Base-by-base conservation (phyloP, 1,139 yeast species). In the Kodamaea sp. region DNA sequence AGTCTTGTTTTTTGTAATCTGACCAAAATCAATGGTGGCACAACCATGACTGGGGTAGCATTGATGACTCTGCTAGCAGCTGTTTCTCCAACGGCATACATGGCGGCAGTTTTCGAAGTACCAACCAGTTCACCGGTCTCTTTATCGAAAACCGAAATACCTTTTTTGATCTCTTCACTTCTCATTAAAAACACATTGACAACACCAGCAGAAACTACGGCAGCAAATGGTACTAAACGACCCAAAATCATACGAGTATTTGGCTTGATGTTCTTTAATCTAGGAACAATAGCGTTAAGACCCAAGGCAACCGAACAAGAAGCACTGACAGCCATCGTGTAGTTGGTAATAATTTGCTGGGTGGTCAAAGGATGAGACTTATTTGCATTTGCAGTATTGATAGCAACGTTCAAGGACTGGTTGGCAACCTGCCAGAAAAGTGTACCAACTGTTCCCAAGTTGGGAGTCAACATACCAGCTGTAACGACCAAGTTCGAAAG, bases 381-480 rank as follows among this genome's bases (percentile, higher is more conserved):
- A 70, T 92, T 92, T 35, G 97, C 94, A 57, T 92, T 92, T 31
- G 97, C 94, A 32, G 94, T 88, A 64, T 92, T 92, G 49, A 92
- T 89, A 5, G 98, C 98, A 39, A 92, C 98, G 55, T 92, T 92
- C 49, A 92, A 74, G 27, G 96, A 85, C 66, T 92, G 99, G 65
- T 92, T 92, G 24, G 97, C 95, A 58, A 92, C 80, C 65, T 92
- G 98, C 98, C 98, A 92, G 63, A 92, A 89, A 25, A 89, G 62
- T 0, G 97, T 90, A 24, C 98, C 98, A 0, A 77, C 80, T 8
- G 92, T 82, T 9, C 95, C 95, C 57, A 92, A 63, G 45, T 86
- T 86, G 6, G 98, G 98, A 1, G 97, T 90, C 54, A 92, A 75
- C 98, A 92, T 92, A 50, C 98, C 98, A 3, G 87, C 90, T 8